Evolutionary conservation across 2,329 filamentous ascomycete species (phyloP).

Genomic region (Colletotrichum sojae): DNA sequence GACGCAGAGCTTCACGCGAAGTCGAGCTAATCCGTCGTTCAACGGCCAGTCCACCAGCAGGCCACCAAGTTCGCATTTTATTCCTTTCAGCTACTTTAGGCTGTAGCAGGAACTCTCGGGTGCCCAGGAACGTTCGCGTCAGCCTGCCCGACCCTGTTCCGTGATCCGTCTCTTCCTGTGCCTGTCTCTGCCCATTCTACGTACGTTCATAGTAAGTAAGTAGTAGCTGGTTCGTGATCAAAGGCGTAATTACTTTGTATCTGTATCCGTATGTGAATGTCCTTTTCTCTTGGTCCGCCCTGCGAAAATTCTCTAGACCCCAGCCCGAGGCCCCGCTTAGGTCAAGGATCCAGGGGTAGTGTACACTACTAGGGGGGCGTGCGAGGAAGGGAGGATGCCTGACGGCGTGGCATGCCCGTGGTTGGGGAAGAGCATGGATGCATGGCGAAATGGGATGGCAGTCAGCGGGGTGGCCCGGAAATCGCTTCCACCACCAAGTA

Average conservation of each 20-base stretch:
- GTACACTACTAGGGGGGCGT: conserved; percentile 5
- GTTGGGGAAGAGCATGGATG: conserved; percentile 4
- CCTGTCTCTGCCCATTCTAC: background rate
- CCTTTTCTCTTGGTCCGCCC: conserved; percentile 1
- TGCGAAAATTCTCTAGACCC: conserved; percentile 24
- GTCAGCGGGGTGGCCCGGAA: conserved; percentile 37
- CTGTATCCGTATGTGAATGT: background rate
- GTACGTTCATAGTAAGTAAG: too few relatives aligned
- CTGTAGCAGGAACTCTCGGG: too few relatives aligned
- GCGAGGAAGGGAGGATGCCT: conserved; percentile 25
- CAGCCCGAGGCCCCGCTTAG: conserved; percentile 1
- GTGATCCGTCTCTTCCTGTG: conserved; percentile 6
- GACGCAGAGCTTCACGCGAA: conserved; percentile 32
- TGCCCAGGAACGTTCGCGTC: background rate
- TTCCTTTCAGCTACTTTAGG: too few relatives aligned
- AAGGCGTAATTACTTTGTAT: too few relatives aligned
- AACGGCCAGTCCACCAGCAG: background rate
- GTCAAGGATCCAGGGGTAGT: conserved; percentile 22
- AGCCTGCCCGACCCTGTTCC: conserved; percentile 11
- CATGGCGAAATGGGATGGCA: conserved; percentile 30
- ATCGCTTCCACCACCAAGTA: conserved; percentile 3
- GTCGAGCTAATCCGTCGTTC: conserved; percentile 18
- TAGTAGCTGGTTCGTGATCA: background rate
- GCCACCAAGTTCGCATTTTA: background rate
- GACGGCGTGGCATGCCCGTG: conserved; percentile 7